Evolutionary conservation across 768 basidiomycete species (phyloP).

Genomic region (Pholiota conissans): DNA sequence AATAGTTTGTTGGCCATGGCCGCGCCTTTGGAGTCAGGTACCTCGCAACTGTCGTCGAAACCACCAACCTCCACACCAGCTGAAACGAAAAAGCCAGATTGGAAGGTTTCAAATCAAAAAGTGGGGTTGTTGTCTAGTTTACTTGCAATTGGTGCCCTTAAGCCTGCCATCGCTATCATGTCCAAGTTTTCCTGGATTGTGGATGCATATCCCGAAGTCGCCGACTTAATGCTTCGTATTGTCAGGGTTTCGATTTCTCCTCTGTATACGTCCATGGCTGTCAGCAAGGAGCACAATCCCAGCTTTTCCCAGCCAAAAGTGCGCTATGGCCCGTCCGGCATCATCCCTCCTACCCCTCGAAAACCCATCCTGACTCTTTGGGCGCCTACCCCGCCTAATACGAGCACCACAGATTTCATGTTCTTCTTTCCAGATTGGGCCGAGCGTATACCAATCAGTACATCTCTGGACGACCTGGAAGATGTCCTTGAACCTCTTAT

Average conservation of each 20-base stretch:
- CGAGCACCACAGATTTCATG: constrained; percentile 71
- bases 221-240: constrained; percentile 82
- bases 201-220: constrained; percentile 77
- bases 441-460: constrained; percentile 66
- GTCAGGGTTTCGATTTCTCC: constrained; percentile 68
- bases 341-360: constrained; percentile 49
- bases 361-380: constrained; percentile 71
- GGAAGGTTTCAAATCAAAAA: constrained; percentile 71
- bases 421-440: constrained; percentile 92
- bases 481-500: constrained; percentile 79
- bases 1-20: constrained; percentile 82
- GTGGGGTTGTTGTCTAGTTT: constrained; percentile 75
- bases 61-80: constrained; percentile 39
- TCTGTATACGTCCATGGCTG: constrained; percentile 57
- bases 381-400: constrained; percentile 82
- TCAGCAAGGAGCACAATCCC: constrained; percentile 58
- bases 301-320: constrained; percentile 65
- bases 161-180: constrained; percentile 76
- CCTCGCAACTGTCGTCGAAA: constrained; percentile 35
- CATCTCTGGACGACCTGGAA: constrained; percentile 64
- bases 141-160: constrained; percentile 83
- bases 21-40: constrained; percentile 67
- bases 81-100: constrained; percentile 42
- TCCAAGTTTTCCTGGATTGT: constrained; percentile 85
- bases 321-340: constrained; percentile 61